Conservation (phyloP, 139 green algal genomes). For the Bryopsis sp. region DNA sequence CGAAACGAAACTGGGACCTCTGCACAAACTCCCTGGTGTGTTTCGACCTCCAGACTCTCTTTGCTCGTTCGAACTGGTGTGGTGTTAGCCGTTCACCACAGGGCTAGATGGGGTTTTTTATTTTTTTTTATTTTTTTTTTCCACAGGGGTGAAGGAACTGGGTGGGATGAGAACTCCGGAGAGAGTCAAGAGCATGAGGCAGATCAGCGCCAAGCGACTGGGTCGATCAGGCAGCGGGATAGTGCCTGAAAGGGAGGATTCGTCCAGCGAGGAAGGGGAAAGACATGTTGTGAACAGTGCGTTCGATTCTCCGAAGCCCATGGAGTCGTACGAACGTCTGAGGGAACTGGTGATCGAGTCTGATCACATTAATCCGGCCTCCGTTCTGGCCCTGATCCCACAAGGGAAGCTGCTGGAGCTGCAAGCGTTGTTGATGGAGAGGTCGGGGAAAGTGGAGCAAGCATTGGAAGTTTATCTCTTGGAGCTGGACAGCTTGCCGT, state of each 20-base stretch:
- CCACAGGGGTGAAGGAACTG: too few species aligned
- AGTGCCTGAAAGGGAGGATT: too few species aligned
- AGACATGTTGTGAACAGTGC: too few species aligned
- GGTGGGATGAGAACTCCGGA: too few species aligned
- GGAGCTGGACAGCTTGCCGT: constrained; percentile 29
- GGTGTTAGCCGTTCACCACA: background rate
- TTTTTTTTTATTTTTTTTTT: background rate
- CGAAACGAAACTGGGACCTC: background rate
- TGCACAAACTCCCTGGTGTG: background rate
- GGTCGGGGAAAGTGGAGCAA: constrained; percentile 55
- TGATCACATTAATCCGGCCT: constrained; percentile 51
- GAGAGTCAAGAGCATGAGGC: too few species aligned
- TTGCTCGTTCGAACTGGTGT: too few species aligned
- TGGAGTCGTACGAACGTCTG: constrained; percentile 37
- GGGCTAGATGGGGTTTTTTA: background rate
- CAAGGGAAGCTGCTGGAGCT: constrained; percentile 53
- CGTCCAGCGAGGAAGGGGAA: too few species aligned
- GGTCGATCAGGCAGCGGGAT: too few species aligned
- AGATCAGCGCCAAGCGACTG: too few species aligned
- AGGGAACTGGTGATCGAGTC: constrained; percentile 47
- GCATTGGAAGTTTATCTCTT: constrained; percentile 63
- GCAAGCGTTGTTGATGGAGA: constrained; percentile 68
- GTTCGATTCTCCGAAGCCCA: constrained; percentile 8
- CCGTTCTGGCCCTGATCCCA: constrained; percentile 39
- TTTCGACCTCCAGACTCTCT: background rate